These are phyloP conservation scores for Metarhizium sp. DNA, from an alignment of 2,329 filamentous ascomycete species.

Conservation along the genomic window DNA sequence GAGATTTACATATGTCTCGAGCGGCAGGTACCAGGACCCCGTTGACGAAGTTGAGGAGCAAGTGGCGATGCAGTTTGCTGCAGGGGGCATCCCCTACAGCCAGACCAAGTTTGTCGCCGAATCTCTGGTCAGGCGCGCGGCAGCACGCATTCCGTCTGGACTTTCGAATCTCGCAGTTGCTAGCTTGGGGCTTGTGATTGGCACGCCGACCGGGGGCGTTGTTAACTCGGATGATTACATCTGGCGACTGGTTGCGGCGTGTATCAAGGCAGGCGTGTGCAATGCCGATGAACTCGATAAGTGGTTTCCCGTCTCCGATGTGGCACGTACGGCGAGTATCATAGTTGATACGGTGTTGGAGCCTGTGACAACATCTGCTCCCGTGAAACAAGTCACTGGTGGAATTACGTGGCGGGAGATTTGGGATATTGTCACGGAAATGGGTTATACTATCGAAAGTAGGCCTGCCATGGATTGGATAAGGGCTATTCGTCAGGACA, in stretches of 20 bases:
- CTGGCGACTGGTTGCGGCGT: slow-evolving; percentile 10
- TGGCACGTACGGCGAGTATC: slow-evolving; percentile 3
- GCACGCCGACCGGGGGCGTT: slow-evolving; percentile 13
- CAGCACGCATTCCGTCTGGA: slow-evolving; percentile 4
- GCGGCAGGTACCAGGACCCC: not conserved
- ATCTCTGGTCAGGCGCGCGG: slow-evolving; percentile 10
- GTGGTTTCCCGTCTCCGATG: slow-evolving; percentile 8
- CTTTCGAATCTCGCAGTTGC: not conserved
- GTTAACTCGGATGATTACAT: slow-evolving; percentile 13
- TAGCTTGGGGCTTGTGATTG: slow-evolving; percentile 10
- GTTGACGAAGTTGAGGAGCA: not conserved
- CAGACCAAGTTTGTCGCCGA: slow-evolving; percentile 16
- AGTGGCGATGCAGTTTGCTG: not conserved
- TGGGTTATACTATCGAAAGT: not conserved
- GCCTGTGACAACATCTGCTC: not conserved
- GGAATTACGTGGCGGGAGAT: slow-evolving; percentile 4
- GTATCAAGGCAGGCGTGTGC: slow-evolving; percentile 8
- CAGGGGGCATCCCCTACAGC: slow-evolving; percentile 8
- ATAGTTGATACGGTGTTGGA: slow-evolving; percentile 4
- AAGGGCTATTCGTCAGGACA: not conserved
- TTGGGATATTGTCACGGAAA: slow-evolving; percentile 1
- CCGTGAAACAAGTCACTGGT: not conserved
- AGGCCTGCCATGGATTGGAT: not conserved
- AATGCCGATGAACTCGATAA: slow-evolving; percentile 3
- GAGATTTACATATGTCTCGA: slow-evolving; percentile 4